Evolutionary conservation across 2,329 filamentous ascomycete species (phyloP).

Genomic region (Aspergillus oerlinghausenensis): DNA sequence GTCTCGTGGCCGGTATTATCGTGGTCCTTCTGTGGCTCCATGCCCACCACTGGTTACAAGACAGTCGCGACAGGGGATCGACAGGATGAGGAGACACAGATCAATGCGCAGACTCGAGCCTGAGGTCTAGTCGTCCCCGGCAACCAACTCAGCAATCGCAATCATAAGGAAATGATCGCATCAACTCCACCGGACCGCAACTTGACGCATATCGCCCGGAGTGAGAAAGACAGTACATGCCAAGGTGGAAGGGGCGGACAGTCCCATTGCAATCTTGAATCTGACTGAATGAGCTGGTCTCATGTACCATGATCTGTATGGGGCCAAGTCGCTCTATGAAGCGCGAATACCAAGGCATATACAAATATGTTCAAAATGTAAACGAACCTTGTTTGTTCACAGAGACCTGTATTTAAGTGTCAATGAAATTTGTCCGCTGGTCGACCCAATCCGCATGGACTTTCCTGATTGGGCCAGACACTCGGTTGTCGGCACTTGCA

Average conservation of each 20-base stretch:
- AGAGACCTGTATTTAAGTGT: not conserved
- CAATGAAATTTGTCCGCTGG: not conserved
- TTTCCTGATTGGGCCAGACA: constrained; percentile 11
- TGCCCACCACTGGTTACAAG: constrained; percentile 31
- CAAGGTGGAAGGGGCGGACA: not conserved
- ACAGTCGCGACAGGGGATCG: constrained; percentile 2
- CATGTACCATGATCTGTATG: constrained; percentile 1
- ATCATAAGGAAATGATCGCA: not conserved
- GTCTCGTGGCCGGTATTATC: constrained; percentile 43
- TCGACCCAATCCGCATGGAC: constrained; percentile 12
- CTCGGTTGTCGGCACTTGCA: constrained; percentile 4
- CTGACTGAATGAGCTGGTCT: constrained; percentile 9
- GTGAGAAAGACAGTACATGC: not conserved
- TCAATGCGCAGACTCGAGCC: not conserved
- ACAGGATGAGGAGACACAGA: not conserved
- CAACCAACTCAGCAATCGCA: not conserved
- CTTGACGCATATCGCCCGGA: not conserved
- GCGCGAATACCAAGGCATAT: constrained; percentile 7
- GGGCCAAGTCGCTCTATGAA: not conserved
- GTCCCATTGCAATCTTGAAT: not conserved
- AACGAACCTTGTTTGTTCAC: not conserved
- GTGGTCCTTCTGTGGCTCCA: constrained; percentile 43
- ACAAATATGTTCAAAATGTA: not conserved
- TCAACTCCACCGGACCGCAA: not conserved
- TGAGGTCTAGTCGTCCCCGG: not conserved